Evolutionary conservation across 805 yeast genomes (phyloP).

Genomic region (Candida khao-thaluensis): DNA sequence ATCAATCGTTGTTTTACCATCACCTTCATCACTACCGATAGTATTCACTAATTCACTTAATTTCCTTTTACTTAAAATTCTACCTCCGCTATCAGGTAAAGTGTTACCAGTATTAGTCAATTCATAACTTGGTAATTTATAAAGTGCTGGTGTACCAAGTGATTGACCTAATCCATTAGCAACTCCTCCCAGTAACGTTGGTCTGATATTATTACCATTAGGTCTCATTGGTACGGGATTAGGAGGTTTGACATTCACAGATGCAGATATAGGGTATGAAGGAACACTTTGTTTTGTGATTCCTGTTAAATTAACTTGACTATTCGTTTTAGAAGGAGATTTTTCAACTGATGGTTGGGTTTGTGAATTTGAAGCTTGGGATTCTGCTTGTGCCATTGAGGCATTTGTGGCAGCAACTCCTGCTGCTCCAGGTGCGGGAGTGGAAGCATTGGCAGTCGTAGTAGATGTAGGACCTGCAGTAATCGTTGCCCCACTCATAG

Average conservation of each 20-base stretch:
- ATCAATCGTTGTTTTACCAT: constrained; percentile 84
- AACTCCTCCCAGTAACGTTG: constrained; percentile 81
- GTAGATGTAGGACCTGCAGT: constrained; percentile 11
- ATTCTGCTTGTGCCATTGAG: constrained; percentile 3
- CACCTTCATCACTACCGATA: constrained; percentile 84
- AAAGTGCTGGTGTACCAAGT: constrained; percentile 70
- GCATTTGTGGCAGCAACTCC: constrained; percentile 14
- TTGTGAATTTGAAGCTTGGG: constrained; percentile 2
- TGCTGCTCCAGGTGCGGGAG: constrained; percentile 12
- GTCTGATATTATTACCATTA: constrained; percentile 51
- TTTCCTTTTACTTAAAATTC: constrained; percentile 87
- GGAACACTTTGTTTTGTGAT: constrained; percentile 57
- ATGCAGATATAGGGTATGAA: constrained; percentile 69
- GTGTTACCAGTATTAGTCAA: constrained; percentile 38
- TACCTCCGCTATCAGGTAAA: constrained; percentile 58
- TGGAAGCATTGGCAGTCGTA: constrained; percentile 8
- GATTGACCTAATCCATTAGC: constrained; percentile 66
- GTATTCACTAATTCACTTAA: constrained; percentile 81
- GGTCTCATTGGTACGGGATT: constrained; percentile 64
- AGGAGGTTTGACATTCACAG: constrained; percentile 63
- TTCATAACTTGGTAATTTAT: constrained; percentile 79
- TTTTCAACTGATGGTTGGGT: constrained; percentile 3
- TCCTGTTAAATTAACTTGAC: constrained; percentile 33
- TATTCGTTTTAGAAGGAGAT: constrained; percentile 16
- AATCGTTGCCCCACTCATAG: constrained; percentile 9